Percentiles rank a stretch among this genome's conserved stretches.
phyloP scores from a whole-genome alignment of 2,329 filamentous ascomycete genomes.

The Aureobasidium leucospermi region DNA sequence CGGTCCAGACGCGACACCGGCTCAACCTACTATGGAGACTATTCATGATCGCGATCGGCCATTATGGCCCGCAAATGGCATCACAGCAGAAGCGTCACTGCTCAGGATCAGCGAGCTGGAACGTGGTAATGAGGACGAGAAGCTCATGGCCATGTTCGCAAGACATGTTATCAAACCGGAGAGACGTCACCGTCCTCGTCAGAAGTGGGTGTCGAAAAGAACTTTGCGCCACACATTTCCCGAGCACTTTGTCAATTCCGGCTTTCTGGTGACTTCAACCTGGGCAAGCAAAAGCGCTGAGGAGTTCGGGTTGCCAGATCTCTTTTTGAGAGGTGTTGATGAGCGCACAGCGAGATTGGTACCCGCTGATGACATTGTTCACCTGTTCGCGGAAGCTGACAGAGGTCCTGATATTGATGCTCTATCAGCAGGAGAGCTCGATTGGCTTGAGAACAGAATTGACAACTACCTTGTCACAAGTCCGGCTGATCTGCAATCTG shows the following conservation, averaged over 20 bases:
- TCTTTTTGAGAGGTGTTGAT: not conserved
- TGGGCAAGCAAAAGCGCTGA: too few relatives aligned
- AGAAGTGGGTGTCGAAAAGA: not conserved
- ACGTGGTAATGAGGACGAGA: not conserved
- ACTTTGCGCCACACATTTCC: not conserved
- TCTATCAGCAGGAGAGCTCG: not conserved
- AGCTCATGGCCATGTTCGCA: not conserved
- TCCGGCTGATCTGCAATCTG: too few relatives aligned
- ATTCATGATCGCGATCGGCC: not conserved
- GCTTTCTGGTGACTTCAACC: not conserved
- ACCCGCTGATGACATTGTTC: not conserved
- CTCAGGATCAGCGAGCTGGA: not conserved
- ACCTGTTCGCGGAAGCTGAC: not conserved
- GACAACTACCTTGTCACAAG: too few relatives aligned
- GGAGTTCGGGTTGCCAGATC: not conserved
- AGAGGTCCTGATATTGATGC: not conserved
- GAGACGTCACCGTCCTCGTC: not conserved
- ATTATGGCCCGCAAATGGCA: not conserved
- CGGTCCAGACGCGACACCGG: too few relatives aligned
- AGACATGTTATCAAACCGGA: not conserved
- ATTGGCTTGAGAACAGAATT: not conserved
- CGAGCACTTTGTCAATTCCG: not conserved
- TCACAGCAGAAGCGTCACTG: not conserved
- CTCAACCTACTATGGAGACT: too few relatives aligned
- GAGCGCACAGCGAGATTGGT: not conserved